Evolutionary conservation across 495 filamentous ascomycete genomes (phyloP), one percentile per base, ranked within the genome.

Genomic region (Amphirosellinia nigrospora): DNA sequence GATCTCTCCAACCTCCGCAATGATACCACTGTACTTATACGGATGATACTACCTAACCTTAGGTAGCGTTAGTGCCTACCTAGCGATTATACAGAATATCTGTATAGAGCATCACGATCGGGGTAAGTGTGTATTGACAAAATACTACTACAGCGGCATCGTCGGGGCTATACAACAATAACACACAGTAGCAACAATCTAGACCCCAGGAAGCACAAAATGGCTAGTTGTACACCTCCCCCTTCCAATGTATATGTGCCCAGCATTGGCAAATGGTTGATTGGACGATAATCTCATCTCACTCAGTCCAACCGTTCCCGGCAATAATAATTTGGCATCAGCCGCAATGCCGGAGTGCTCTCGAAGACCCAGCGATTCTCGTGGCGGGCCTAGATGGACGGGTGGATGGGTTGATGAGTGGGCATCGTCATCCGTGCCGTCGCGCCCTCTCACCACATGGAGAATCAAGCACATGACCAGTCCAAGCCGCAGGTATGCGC

Each of bases 351-450:
- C 64, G 38, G 48, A 28, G 34, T 10, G 39, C 21, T 21, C 50
- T 43, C 64, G 38, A 32, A 55, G 26, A 50, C 26, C 55, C 4
- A 21, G 56, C 53, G 32, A 38, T 55, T 43, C 32, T 48, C 23
- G 66, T 38, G 36, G 55, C 32, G 43, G 30, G n/a, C n/a, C n/a
- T n/a, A n/a, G n/a, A n/a, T n/a, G n/a, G n/a, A n/a, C n/a, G n/a
- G 23, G 15, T 23, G 28, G 41, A 3, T 38, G 45, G 41, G 15
- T 6, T 36, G 50, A 66, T 16, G 48, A 45, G 28, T 64, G n/a
- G 70, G 59, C 53, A 74, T 68, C 15, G 72, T 69, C 38, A 64
- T 28, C 38, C 60, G 58, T 11, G 46, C 50, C 41, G 48, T 59
- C 28, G 50, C 66, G 34, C 30, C 26, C 32, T 69, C 16, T 58